Conservation (phyloP, 371 early-diverging fungal genomes). For the Nematocida sp. region DNA sequence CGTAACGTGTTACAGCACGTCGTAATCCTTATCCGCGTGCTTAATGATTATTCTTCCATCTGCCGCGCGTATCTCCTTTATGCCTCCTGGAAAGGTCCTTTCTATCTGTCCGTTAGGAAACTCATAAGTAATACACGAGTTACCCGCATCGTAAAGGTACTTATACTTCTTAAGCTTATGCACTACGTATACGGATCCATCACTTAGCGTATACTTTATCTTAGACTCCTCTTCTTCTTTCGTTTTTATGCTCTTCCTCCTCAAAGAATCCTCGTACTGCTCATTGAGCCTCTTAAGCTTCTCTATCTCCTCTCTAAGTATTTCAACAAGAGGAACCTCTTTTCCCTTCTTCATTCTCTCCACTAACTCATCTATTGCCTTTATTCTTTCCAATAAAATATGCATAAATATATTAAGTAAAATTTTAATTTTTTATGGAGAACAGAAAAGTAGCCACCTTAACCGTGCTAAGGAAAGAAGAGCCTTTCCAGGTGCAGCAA, state of each 20-base stretch:
- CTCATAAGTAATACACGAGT: constrained; percentile 67
- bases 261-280: constrained; percentile 58
- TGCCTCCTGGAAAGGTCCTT: constrained; percentile 65
- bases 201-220: constrained; percentile 65
- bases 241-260: constrained; percentile 64
- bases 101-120: constrained; percentile 68
- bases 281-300: constrained; percentile 61
- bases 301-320: constrained; percentile 66
- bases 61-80: constrained; percentile 67
- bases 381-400: constrained; percentile 58
- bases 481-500: constrained; percentile 47
- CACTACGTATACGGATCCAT: constrained; percentile 67
- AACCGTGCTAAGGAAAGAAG: constrained; percentile 57
- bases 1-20: too few relatives aligned
- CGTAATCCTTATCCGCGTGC: constrained; percentile 65
- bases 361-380: constrained; percentile 60
- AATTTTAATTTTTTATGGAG: constrained; percentile 21
- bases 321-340: constrained; percentile 56
- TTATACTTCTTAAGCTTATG: constrained; percentile 61
- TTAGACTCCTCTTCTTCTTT: constrained; percentile 61
- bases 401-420: not conserved
- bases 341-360: constrained; percentile 57
- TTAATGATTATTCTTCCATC: constrained; percentile 66
- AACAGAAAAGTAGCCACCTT: constrained; percentile 50
- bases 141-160: constrained; percentile 67